A percentile compares a stretch with the other conserved stretches of the same genome.
Conservation (phyloP, 1,139 yeast genomes). For the Blastobotrys indianensis region DNA sequence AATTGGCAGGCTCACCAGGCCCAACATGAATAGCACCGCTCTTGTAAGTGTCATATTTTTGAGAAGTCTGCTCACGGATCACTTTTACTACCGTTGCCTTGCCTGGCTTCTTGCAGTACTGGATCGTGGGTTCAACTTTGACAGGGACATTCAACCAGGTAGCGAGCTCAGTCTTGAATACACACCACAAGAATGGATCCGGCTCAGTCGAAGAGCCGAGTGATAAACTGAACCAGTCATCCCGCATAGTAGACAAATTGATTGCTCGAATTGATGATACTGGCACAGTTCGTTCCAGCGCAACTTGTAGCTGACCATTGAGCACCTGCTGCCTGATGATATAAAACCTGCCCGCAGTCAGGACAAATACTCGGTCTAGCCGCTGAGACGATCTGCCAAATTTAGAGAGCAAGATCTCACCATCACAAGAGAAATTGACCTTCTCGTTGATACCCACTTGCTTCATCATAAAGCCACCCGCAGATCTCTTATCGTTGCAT, state of each 20-base stretch:
- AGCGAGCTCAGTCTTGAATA: slow-evolving; percentile 83
- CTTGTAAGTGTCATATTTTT: slow-evolving; percentile 65
- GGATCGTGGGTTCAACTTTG: slow-evolving; percentile 64
- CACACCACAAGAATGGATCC: slow-evolving; percentile 73
- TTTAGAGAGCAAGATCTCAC: slow-evolving; percentile 75
- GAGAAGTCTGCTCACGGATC: slow-evolving; percentile 52
- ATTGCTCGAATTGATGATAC: slow-evolving; percentile 57
- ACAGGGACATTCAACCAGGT: slow-evolving; percentile 65
- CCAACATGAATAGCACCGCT: slow-evolving; percentile 81
- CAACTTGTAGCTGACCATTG: slow-evolving; percentile 65
- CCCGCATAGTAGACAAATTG: slow-evolving; percentile 70
- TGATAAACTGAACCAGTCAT: slow-evolving; percentile 87
- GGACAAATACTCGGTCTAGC: slow-evolving; percentile 62
- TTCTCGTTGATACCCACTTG: slow-evolving; percentile 65
- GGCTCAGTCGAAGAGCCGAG: slow-evolving; percentile 48
- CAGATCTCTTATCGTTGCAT: slow-evolving; percentile 67
- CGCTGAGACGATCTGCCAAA: slow-evolving; percentile 91
- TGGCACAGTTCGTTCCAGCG: slow-evolving; percentile 59
- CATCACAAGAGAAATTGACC: slow-evolving; percentile 73
- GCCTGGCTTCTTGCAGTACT: slow-evolving; percentile 89
- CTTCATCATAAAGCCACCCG: slow-evolving; percentile 55
- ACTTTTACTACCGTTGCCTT: slow-evolving; percentile 65
- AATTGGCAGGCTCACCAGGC: slow-evolving; percentile 69
- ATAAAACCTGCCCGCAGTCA: slow-evolving; percentile 58
- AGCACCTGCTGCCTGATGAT: slow-evolving; percentile 67